Evolutionary conservation across 2,329 filamentous ascomycete species (phyloP).

Genomic region (Paecilomyces sp.): DNA sequence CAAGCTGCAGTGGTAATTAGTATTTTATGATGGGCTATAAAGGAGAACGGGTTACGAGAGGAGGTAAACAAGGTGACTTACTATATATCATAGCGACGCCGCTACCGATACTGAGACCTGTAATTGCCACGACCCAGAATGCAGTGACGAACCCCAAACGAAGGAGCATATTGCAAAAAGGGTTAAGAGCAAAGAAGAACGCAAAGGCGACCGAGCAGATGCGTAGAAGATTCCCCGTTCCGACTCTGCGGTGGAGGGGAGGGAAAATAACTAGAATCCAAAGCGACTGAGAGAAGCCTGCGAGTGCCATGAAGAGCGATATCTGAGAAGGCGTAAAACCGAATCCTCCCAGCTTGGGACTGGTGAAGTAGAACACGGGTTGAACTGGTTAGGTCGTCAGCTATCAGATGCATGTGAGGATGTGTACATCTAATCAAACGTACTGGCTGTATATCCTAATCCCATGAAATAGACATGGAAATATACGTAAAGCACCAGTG

Average conservation of each 20-base stretch:
- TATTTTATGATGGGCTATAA: not conserved
- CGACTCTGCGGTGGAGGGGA: constrained; percentile 55
- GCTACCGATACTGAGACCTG: constrained; percentile 47
- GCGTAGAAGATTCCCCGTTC: constrained; percentile 60
- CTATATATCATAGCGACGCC: constrained; percentile 64
- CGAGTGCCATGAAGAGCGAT: constrained; percentile 57
- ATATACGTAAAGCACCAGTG: constrained; percentile 59
- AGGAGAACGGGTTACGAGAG: not conserved
- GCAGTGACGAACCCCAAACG: constrained; percentile 33
- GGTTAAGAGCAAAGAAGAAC: constrained; percentile 51
- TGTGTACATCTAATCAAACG: constrained; percentile 1
- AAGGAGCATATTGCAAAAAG: constrained; percentile 52
- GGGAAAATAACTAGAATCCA: constrained; percentile 70
- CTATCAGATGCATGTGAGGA: not conserved
- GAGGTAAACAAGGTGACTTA: constrained; percentile 14
- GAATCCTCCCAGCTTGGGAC: constrained; percentile 56
- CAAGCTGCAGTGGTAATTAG: constrained; percentile 58
- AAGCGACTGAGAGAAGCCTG: constrained; percentile 58
- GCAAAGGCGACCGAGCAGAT: constrained; percentile 55
- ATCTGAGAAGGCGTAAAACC: constrained; percentile 58
- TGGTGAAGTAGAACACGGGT: constrained; percentile 63
- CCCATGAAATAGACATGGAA: constrained; percentile 61
- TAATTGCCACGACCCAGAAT: constrained; percentile 53
- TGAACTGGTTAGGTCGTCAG: constrained; percentile 31
- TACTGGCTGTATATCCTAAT: constrained; percentile 60